Conservation (phyloP, 2,329 filamentous ascomycete genomes). For the Juglanconis sp. region DNA sequence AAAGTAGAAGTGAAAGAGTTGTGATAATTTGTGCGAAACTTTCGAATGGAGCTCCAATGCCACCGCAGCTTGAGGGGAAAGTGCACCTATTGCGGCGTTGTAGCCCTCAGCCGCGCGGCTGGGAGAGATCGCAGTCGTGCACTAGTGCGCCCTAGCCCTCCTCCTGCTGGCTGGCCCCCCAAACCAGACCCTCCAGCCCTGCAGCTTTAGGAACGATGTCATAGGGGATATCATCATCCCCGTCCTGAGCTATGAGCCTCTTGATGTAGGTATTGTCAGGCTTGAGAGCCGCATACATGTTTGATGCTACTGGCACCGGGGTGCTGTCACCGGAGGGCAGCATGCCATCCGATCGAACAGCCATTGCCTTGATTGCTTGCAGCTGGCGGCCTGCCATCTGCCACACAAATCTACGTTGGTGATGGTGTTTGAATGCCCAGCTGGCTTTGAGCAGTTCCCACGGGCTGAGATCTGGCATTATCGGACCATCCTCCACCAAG, state of each 20-base stretch:
- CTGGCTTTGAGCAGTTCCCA: conserved; percentile 54
- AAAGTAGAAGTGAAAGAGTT: too few relatives aligned
- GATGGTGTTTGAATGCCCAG: conserved; percentile 38
- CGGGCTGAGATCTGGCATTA: conserved; percentile 28
- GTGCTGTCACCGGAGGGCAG: conserved; percentile 1
- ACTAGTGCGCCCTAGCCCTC: not conserved
- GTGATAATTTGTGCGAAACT: not conserved
- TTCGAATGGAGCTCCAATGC: not conserved
- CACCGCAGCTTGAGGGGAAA: too few relatives aligned
- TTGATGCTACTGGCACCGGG: conserved; percentile 32
- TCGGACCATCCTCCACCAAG: conserved; percentile 22
- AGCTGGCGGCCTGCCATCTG: conserved; percentile 49
- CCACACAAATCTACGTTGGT: conserved; percentile 40
- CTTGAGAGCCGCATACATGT: conserved; percentile 34
- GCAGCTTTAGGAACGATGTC: not conserved
- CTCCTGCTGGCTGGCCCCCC: not conserved
- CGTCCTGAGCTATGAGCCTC: conserved; percentile 19
- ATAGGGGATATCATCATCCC: not conserved
- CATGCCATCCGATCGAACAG: not conserved
- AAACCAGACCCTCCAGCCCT: not conserved
- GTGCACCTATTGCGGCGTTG: too few relatives aligned
- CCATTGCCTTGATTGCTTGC: conserved; percentile 42
- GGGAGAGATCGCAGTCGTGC: not conserved
- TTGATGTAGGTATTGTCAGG: conserved; percentile 32
- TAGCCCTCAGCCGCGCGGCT: not conserved